Percentiles rank a stretch among this genome's conserved stretches.
Conservation (phyloP, 306 rosid genomes). For the cucumber (Cucumis sativus) region DNA sequence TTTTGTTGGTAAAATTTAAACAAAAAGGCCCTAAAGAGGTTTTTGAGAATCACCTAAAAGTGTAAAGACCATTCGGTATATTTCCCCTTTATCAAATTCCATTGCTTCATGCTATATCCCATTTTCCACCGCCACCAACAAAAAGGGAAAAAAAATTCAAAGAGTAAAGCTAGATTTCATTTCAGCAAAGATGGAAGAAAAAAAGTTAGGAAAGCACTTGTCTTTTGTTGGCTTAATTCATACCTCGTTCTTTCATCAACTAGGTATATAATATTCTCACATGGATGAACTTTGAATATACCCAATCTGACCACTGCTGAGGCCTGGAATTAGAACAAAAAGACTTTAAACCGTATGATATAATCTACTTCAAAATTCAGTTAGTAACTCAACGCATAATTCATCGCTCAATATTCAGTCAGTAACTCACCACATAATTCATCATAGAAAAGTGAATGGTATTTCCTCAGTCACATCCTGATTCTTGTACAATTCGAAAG, state of each 20-base stretch:
- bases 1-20: too few relatives aligned
- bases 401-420: neutral
- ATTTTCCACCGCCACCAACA: neutral
- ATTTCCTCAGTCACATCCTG: neutral
- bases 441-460: neutral
- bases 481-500: neutral
- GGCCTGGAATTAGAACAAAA: neutral
- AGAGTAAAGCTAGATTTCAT: neutral
- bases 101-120: neutral
- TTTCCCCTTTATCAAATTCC: neutral
- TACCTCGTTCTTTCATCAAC: neutral
- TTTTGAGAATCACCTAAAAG: neutral
- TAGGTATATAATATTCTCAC: neutral
- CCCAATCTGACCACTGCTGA: neutral
- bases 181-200: neutral
- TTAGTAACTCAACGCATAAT: neutral
- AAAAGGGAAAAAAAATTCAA: neutral
- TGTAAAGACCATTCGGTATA: neutral
- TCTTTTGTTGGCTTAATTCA: neutral
- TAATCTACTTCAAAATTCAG: neutral
- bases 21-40: neutral
- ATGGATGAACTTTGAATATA: conserved; percentile 7
- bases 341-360: neutral
- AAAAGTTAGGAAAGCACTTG: neutral
- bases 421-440: neutral